Evolutionary conservation across 2,329 filamentous ascomycete species (phyloP), one percentile per base, ranked within the genome.

Genomic region (Falciphora oryzae): DNA sequence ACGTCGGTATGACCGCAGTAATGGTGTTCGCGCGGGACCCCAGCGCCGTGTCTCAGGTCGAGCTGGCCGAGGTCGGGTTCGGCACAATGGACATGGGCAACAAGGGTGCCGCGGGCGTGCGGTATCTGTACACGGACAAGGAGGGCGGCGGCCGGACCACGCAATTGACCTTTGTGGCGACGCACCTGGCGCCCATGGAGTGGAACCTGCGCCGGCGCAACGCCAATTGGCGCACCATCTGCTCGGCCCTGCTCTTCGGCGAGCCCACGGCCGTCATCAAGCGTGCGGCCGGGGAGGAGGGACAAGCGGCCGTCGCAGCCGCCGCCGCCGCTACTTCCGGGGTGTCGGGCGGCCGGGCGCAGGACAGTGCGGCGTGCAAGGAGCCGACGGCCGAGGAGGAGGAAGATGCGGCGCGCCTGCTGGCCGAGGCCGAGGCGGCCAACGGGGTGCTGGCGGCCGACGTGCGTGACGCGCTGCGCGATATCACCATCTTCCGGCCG

Each of bases 51-150:
- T 78, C 79, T 63, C 80, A 85, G 71, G 79, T 95, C n/a, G 85
- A 92, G 68, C 88, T 86, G n/a, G 92, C 90, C 2, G 91, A 90
- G 63, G 89, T 93, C 2, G 93, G 95, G 0, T 90, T 97, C 61
- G 95, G 95, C 0, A 76, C 93, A 1, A 89, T 88, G 65, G 89
- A 94, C 62, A 95, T 97, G 89, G 95, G 93, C 22, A 97, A 97
- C 76, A 99, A 99, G 77, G 95, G 94, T 35, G 94, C 93, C 4
- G 90, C 96, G 0, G 95, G 90, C 0, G 81, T 94, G 66, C 83
- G 93, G 44, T 76, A 95, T 58, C 82, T 86, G 18, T 89, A 91
- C 70, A 70, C 70, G 5, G 77, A 79, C 57, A 74, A 78, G 4
- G 72, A 71, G 7, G 68, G 74, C 65, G 72, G 69, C 59, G 71